Base-by-base conservation (phyloP, 139 green algal species). In the Chlorella sp. region DNA sequence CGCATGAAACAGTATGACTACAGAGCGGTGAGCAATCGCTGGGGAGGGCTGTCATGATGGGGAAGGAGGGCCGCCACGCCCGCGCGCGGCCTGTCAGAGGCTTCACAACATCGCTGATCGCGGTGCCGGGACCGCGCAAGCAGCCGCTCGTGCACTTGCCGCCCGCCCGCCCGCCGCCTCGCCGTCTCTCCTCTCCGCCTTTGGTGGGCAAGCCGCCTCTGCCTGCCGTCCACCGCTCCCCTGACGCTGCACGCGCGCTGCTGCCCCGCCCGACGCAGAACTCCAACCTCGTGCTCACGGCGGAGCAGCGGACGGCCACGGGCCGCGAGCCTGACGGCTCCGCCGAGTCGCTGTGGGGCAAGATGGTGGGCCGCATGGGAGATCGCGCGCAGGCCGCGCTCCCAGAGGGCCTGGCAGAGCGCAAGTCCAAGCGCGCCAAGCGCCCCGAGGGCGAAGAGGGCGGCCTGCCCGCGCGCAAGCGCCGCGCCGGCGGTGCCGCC, bases 1-100 rank as follows among this genome's bases (percentile, higher is more conserved):
- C 90, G 95, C 15, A 90, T 84, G 62, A 96, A 97, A 78, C 95
- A 98, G 84, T 98, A 98, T 91, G 95, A 98, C 41, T 99, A 99
- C 79, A 81, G 82, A 68, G 93, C 93, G 81, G 94, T 98, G 74
- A 83, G 93, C n/a, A n/a, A n/a, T 25, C 8, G 40, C 3, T 38
- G 31, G n/a, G n/a, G n/a, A n/a, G n/a, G n/a, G n/a, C n/a, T n/a
- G n/a, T n/a, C n/a, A n/a, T n/a, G n/a, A n/a, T n/a, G n/a, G n/a
- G n/a, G n/a, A n/a, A n/a, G n/a, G n/a, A n/a, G n/a, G n/a, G n/a
- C n/a, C n/a, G n/a, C n/a, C n/a, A n/a, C n/a, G n/a, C n/a, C n/a
- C n/a, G n/a, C n/a, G n/a, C n/a, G n/a, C n/a, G n/a, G n/a, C n/a
- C n/a, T n/a, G n/a, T n/a, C n/a, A n/a, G n/a, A n/a, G n/a, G n/a